Evolutionary conservation across 306 rosid genomes (phyloP), one percentile per base, ranked within the genome.

Genomic region (Abrus pulchellus): DNA sequence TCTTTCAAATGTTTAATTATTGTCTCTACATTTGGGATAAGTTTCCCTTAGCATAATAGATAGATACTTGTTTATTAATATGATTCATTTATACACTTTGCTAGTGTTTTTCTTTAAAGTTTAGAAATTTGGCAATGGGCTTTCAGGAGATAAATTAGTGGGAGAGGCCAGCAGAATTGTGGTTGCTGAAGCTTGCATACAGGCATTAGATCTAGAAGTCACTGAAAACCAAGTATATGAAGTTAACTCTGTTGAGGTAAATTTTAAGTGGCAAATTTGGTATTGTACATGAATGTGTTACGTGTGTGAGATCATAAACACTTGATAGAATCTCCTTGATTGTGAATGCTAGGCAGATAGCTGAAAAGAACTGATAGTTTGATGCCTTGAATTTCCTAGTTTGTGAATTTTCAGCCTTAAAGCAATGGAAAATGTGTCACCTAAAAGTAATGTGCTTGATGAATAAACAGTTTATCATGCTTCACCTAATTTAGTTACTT

Each of bases 131-230:
- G 32, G 55, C 10, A 1, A 67, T 49, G 40, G 68, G 65, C 12
- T 84, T 67, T 47, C 94, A 94, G 97, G 99, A 72, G 99, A 94
- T 85, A 91, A 90, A 88, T 86, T 94, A 48, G 92, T 93, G 36
- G 99, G 99, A 61, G 99, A 94, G 72, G 97, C 85, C 74, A 94
- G 99, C 83, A 90, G 99, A 83, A 85, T 93, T 63, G 89, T 89
- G 20, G 97, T 94, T 83, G 99, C 99, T 28, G 99, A 94, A 89
- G 97, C 99, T 80, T 94, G 99, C 82, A 29, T 94, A 56, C 97
- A 93, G 83, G 97, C 95, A 27, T 83, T 94, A 47, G 97, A 93
- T 87, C 88, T 93, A 12, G 94, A 91, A 81, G 89, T 81, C 84
- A 93, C 97, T n/a, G 86, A 89, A 84, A 94, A 97, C 68, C 85